A percentile compares a stretch with the other conserved stretches of the same genome.
These are phyloP conservation scores for Curvularia hawaiiensis DNA, from an alignment of 2,329 filamentous ascomycete genomes.

Conservation along the genomic window DNA sequence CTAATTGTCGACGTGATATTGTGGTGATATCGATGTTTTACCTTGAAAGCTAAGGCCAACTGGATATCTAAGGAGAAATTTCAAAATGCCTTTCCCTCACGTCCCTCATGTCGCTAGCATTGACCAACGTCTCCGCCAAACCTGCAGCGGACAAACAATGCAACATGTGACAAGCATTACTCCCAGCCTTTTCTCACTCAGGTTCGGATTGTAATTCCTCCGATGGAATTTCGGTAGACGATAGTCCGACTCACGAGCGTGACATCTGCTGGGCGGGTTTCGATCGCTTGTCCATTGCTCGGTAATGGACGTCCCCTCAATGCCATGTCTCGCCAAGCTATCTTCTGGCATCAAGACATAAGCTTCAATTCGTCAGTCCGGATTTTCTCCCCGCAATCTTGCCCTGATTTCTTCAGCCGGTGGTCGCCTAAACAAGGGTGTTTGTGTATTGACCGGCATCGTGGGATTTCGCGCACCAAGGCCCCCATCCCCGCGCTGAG, in stretches of 20 bases:
- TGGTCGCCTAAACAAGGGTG: constrained; percentile 9
- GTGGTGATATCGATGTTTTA: too few species aligned
- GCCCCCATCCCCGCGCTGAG: constrained; percentile 29
- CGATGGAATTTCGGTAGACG: neutral
- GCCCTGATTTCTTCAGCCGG: neutral
- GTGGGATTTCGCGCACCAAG: constrained; percentile 13
- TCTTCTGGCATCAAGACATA: neutral
- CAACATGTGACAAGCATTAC: too few species aligned
- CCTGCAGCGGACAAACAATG: neutral
- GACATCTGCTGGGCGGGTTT: neutral
- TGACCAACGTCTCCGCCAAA: neutral
- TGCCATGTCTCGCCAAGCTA: neutral
- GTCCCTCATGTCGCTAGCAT: neutral
- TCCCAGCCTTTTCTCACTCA: too few species aligned
- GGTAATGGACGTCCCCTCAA: neutral
- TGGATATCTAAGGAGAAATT: neutral
- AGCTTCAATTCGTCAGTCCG: constrained; percentile 4
- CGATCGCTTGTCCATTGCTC: neutral
- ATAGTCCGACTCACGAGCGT: neutral
- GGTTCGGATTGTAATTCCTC: neutral
- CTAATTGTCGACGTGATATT: too few species aligned
- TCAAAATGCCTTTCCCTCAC: neutral
- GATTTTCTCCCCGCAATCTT: neutral
- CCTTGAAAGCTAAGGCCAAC: neutral
- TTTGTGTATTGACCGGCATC: constrained; percentile 1